phyloP scores from a whole-genome alignment of 2,329 filamentous ascomycete species.

The Colletotrichum theobromicola region DNA sequence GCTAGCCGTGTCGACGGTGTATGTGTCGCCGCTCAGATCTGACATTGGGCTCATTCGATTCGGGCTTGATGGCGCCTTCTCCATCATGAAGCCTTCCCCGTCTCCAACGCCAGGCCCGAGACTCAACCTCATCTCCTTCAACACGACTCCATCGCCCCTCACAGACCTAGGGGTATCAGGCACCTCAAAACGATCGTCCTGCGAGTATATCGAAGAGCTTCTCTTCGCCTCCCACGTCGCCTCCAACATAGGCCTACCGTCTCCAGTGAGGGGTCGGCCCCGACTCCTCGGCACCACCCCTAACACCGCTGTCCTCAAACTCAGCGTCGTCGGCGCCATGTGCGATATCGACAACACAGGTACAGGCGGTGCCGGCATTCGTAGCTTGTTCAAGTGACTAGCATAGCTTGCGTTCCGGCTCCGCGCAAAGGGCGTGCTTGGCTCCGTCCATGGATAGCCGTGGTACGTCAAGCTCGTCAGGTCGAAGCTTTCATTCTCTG shows the following conservation, averaged over 20 bases:
- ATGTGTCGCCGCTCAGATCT: constrained; percentile 23
- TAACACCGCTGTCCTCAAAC: constrained; percentile 31
- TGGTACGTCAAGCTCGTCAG: constrained; percentile 34
- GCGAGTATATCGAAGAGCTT: constrained; percentile 17
- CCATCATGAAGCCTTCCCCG: constrained; percentile 35
- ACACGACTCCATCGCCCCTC: constrained; percentile 15
- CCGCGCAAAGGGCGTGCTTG: constrained; percentile 17
- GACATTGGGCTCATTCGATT: constrained; percentile 29
- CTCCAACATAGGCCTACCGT: constrained; percentile 8
- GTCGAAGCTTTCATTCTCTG: constrained; percentile 27
- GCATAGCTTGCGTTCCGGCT: constrained; percentile 26
- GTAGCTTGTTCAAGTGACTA: constrained; percentile 12
- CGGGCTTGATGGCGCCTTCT: constrained; percentile 33
- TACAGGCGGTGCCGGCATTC: constrained; percentile 19
- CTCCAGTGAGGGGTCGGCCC: constrained; percentile 14
- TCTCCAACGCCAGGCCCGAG: constrained; percentile 14
- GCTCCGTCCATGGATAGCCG: constrained; percentile 33
- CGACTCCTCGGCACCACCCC: constrained; percentile 26
- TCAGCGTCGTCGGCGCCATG: constrained; percentile 31
- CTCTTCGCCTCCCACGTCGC: constrained; percentile 2
- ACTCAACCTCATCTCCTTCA: constrained; percentile 13
- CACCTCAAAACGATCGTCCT: background rate
- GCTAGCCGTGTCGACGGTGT: background rate
- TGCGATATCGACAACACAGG: constrained; percentile 21
- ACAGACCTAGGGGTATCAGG: background rate